phyloP scores from a whole-genome alignment of 2,329 filamentous ascomycete genomes.

The Proliferodiscus dingleyae region DNA sequence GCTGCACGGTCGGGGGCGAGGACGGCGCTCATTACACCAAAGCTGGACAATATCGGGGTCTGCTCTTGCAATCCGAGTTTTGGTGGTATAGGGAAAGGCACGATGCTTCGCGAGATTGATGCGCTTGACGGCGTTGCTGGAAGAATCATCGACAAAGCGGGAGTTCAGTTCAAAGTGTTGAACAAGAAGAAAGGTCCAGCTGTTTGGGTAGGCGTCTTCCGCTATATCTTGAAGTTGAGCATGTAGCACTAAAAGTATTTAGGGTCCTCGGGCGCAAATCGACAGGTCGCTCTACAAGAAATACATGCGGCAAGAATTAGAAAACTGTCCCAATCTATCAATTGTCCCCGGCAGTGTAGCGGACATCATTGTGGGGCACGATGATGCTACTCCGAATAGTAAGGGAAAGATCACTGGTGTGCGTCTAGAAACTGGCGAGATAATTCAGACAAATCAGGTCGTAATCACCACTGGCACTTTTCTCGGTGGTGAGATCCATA shows the following conservation, averaged over 20 bases:
- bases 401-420: slow-evolving; percentile 74
- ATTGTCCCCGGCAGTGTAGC: slow-evolving; percentile 84
- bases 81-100: slow-evolving; percentile 97
- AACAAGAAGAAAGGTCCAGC: slow-evolving; percentile 89
- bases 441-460: slow-evolving; percentile 74
- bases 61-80: slow-evolving; percentile 98
- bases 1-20: slow-evolving; percentile 83
- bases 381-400: slow-evolving; percentile 44
- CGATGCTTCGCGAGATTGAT: slow-evolving; percentile 91
- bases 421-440: slow-evolving; percentile 77
- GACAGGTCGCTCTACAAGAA: slow-evolving; percentile 84
- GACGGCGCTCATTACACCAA: slow-evolving; percentile 86
- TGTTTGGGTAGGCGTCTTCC: slow-evolving; percentile 59
- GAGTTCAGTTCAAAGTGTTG: slow-evolving; percentile 86
- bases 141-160: slow-evolving; percentile 86
- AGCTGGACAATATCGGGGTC: slow-evolving; percentile 80
- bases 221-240: neutral
- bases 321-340: slow-evolving; percentile 69
- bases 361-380: slow-evolving; percentile 74
- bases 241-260: slow-evolving; percentile 4
- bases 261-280: slow-evolving; percentile 90
- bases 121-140: slow-evolving; percentile 87
- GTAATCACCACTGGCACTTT: slow-evolving; percentile 97
- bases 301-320: slow-evolving; percentile 85
- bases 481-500: slow-evolving; percentile 91